Evolutionary conservation across 1,284 basidiomycete species (phyloP).

Genomic region (Grifola frondosa): DNA sequence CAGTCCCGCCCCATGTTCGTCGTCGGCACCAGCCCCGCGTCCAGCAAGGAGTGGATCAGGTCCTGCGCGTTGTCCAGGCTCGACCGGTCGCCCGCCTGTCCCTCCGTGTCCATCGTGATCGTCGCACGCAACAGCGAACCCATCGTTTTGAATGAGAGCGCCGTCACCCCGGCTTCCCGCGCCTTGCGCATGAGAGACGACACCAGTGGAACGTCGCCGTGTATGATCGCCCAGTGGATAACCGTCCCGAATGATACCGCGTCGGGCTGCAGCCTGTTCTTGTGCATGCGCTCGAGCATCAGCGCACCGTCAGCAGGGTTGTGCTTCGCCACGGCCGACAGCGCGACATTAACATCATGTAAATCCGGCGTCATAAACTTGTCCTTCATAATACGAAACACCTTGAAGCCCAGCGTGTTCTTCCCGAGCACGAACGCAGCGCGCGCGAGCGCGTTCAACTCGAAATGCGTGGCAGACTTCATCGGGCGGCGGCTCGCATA

Average conservation of each 20-base stretch:
- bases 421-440: constrained; percentile 59
- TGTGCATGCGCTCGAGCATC: constrained; percentile 50
- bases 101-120: constrained; percentile 29
- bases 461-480: constrained; percentile 44
- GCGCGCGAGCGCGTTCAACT: constrained; percentile 60
- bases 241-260: constrained; percentile 57
- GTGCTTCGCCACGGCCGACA: constrained; percentile 52
- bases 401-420: constrained; percentile 43
- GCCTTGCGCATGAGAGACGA: constrained; percentile 42
- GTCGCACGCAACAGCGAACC: constrained; percentile 47
- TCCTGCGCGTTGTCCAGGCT: constrained; percentile 44
- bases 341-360: constrained; percentile 61
- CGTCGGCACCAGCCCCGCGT: constrained; percentile 38
- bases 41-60: constrained; percentile 40
- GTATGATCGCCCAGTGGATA: constrained; percentile 51
- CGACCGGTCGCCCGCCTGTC: constrained; percentile 22
- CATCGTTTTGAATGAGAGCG: constrained; percentile 48
- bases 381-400: constrained; percentile 46
- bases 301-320: constrained; percentile 44
- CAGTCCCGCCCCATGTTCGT: constrained; percentile 51
- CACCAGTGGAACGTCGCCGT: constrained; percentile 45
- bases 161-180: constrained; percentile 30
- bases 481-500: constrained; percentile 44
- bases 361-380: constrained; percentile 57
- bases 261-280: constrained; percentile 48